phyloP scores from a whole-genome alignment of 2,329 filamentous ascomycete species.

The Exophiala sp. region DNA sequence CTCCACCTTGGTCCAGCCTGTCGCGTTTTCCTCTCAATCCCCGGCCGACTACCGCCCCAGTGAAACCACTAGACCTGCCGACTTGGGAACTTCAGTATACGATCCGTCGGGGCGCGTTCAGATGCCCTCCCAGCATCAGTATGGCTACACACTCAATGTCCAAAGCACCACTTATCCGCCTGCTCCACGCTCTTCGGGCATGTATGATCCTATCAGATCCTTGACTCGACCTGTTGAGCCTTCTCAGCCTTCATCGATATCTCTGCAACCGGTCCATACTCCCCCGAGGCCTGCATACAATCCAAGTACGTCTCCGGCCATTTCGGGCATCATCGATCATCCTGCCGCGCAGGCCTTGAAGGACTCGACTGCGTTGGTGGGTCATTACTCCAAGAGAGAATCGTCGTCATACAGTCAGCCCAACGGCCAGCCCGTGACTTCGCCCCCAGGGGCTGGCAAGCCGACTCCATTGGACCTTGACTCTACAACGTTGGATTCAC shows the following conservation, averaged over 20 bases:
- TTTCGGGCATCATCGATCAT: conserved; percentile 81
- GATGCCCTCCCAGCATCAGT: conserved; percentile 35
- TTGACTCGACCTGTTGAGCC: conserved; percentile 51
- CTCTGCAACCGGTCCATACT: conserved; percentile 53
- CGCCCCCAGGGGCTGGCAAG: conserved; percentile 12
- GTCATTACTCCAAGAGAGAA: conserved; percentile 25
- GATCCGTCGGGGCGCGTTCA: conserved; percentile 21
- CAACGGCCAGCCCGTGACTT: conserved; percentile 34
- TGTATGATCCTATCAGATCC: conserved; percentile 82
- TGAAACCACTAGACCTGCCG: conserved; percentile 29
- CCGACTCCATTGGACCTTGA: conserved; percentile 23
- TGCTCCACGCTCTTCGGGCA: conserved; percentile 45
- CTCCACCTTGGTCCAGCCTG: conserved; percentile 24
- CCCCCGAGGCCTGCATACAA: conserved; percentile 51
- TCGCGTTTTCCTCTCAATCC: conserved; percentile 13
- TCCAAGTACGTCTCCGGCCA: conserved; percentile 85
- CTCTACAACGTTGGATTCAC: conserved; percentile 25
- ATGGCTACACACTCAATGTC: conserved; percentile 38
- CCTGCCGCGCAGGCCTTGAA: conserved; percentile 29
- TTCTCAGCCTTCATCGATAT: conserved; percentile 55
- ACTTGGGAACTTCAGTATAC: conserved; percentile 39
- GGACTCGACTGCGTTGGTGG: conserved; percentile 15
- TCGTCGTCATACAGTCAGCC: conserved; percentile 30
- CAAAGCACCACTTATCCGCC: conserved; percentile 26
- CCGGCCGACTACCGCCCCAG: background rate